A percentile compares a stretch with the other conserved stretches of the same genome.
phyloP scores from a whole-genome alignment of 2,329 filamentous ascomycete species.

The Chaetomiaceae sp. region DNA sequence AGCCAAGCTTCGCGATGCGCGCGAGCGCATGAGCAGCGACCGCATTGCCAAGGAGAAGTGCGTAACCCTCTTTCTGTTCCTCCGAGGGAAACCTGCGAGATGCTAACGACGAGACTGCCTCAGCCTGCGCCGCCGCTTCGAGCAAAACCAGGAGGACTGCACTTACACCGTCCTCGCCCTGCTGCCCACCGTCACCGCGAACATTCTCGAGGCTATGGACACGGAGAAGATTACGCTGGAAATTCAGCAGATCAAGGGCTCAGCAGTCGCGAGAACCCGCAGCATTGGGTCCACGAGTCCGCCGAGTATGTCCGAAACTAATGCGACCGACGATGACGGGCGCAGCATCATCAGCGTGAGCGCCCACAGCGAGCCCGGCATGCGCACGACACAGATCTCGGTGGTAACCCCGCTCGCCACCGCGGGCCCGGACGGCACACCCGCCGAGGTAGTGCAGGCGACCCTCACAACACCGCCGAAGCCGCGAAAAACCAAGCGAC shows the following conservation, averaged over 20 bases:
- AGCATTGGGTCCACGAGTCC: slow-evolving; percentile 50
- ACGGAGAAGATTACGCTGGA: slow-evolving; percentile 91
- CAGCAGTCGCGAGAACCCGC: slow-evolving; percentile 39
- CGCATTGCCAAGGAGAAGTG: slow-evolving; percentile 96
- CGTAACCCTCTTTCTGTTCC: slow-evolving; percentile 25
- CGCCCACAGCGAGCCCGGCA: slow-evolving; percentile 71
- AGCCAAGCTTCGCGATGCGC: slow-evolving; percentile 83
- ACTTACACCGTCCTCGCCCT: slow-evolving; percentile 96
- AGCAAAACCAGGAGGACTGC: slow-evolving; percentile 98
- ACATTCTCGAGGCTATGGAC: slow-evolving; percentile 79
- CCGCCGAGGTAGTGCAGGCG: slow-evolving; percentile 26
- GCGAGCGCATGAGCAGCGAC: slow-evolving; percentile 94
- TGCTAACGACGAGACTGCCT: slow-evolving; percentile 9
- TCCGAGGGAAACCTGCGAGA: neutral
- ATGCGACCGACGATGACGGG: slow-evolving; percentile 75
- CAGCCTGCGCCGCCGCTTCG: slow-evolving; percentile 89
- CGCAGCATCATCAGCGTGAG: slow-evolving; percentile 60
- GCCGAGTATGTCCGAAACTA: slow-evolving; percentile 60
- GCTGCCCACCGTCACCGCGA: slow-evolving; percentile 82
- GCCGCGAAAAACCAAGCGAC: slow-evolving; percentile 70
- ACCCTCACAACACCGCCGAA: slow-evolving; percentile 36
- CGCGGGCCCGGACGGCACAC: slow-evolving; percentile 23
- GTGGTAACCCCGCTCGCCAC: slow-evolving; percentile 46
- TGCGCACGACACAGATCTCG: slow-evolving; percentile 73
- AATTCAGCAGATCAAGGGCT: slow-evolving; percentile 83